Conservation (phyloP, 2,329 filamentous ascomycete genomes). For the Teratosphaeriaceae sp. region DNA sequence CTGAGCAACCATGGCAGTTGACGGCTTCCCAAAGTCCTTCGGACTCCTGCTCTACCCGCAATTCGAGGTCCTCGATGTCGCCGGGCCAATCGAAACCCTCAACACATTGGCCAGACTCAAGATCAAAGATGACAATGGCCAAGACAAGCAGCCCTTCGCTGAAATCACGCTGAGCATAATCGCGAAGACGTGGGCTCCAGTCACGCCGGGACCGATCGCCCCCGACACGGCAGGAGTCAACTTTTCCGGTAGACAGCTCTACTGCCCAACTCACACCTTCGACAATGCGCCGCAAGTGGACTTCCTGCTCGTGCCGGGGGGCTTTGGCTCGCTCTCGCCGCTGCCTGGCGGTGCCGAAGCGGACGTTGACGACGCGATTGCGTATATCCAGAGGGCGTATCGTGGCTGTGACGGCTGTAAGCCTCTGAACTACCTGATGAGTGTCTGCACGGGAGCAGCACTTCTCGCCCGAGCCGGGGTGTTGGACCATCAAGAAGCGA, state of each 20-base stretch:
- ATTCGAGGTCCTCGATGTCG: constrained; percentile 16
- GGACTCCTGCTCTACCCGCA: constrained; percentile 14
- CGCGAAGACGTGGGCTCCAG: constrained; percentile 6
- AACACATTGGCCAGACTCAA: too few relatives aligned
- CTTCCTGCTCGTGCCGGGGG: constrained; percentile 61
- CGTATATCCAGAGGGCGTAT: constrained; percentile 4
- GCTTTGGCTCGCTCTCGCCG: constrained; percentile 39
- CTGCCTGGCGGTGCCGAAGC: background rate
- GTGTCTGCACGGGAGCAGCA: constrained; percentile 58
- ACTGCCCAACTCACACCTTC: constrained; percentile 52
- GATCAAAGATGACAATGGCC: too few relatives aligned
- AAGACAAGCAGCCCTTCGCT: constrained; percentile 2
- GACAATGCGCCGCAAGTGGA: constrained; percentile 46
- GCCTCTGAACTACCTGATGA: constrained; percentile 3
- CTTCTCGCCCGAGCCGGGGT: constrained; percentile 54
- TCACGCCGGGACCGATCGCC: constrained; percentile 4
- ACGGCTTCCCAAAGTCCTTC: constrained; percentile 14
- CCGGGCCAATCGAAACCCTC: constrained; percentile 15
- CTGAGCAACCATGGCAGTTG: too few relatives aligned
- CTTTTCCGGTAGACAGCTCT: too few relatives aligned
- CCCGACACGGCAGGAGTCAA: background rate
- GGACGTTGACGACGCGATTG: background rate
- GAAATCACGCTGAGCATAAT: constrained; percentile 12
- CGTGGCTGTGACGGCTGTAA: background rate
- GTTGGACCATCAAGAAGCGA: constrained; percentile 55